Evolutionary conservation across 441 rosid genomes (phyloP).

Genomic region (Corymbia citriodora): DNA sequence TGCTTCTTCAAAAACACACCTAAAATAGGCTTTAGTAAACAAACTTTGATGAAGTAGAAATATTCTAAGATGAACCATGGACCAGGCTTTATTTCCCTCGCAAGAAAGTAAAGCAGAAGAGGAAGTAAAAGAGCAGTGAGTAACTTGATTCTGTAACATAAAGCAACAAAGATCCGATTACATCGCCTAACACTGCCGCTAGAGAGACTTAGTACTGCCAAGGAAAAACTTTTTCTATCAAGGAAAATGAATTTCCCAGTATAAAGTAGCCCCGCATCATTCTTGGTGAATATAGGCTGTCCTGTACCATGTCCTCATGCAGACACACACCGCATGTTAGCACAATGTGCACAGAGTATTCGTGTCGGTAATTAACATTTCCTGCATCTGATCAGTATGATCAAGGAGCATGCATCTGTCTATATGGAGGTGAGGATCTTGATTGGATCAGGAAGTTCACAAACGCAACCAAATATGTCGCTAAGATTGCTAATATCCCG

Average conservation of each 20-base stretch:
- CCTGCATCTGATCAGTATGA: not conserved
- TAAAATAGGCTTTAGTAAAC: not conserved
- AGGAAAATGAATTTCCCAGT: not conserved
- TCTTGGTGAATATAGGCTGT: no score
- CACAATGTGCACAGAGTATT: not conserved
- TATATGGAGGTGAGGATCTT: slow-evolving; percentile 29
- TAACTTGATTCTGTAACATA: not conserved
- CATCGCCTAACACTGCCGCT: not conserved
- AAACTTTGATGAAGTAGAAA: not conserved
- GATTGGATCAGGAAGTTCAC: slow-evolving; percentile 31
- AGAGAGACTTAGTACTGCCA: not conserved
- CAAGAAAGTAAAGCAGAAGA: not conserved
- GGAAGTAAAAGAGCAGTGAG: not conserved
- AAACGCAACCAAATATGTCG: not conserved
- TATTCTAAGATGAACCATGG: not conserved
- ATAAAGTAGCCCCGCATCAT: no score
- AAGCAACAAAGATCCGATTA: not conserved
- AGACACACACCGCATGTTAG: no score
- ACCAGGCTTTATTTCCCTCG: not conserved
- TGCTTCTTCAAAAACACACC: not conserved
- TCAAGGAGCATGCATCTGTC: slow-evolving; percentile 15
- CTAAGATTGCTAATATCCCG: not conserved
- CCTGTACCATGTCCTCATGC: no score
- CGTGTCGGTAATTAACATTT: not conserved
- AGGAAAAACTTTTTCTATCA: not conserved